Evolutionary conservation across 768 basidiomycete species (phyloP).

Genomic region (Piloderma croceum): DNA sequence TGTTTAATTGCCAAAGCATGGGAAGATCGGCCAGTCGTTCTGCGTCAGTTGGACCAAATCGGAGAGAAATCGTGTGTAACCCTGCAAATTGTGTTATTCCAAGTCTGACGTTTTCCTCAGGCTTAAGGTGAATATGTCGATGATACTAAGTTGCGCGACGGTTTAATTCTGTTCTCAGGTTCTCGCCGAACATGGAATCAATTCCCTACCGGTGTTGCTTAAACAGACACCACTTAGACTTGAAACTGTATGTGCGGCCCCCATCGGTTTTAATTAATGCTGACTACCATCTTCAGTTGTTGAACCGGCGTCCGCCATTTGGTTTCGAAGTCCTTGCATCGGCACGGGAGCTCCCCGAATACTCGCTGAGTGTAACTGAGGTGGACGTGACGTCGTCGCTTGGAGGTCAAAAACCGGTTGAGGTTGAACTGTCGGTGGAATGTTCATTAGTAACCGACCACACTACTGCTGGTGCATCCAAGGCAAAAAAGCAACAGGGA

Average conservation of each 20-base stretch:
- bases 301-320: slow-evolving; percentile 72
- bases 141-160: slow-evolving; percentile 9
- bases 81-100: not conserved
- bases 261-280: not conserved
- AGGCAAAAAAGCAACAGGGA: slow-evolving; percentile 40
- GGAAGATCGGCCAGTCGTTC: slow-evolving; percentile 82
- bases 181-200: slow-evolving; percentile 68
- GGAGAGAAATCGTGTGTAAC: slow-evolving; percentile 87
- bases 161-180: slow-evolving; percentile 38
- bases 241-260: slow-evolving; percentile 47
- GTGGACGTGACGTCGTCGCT: slow-evolving; percentile 33
- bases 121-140: slow-evolving; percentile 17
- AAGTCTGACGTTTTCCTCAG: slow-evolving; percentile 11
- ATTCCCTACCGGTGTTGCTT: slow-evolving; percentile 50
- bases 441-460: slow-evolving; percentile 45
- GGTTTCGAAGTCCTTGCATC: slow-evolving; percentile 63
- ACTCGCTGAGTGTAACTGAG: slow-evolving; percentile 49
- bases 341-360: slow-evolving; percentile 61
- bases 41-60: slow-evolving; percentile 84
- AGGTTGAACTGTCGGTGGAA: slow-evolving; percentile 49
- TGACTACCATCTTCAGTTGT: slow-evolving; percentile 38
- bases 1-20: slow-evolving; percentile 81
- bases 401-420: slow-evolving; percentile 47
- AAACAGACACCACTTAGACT: slow-evolving; percentile 54
- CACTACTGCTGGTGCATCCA: slow-evolving; percentile 23